Base-by-base conservation (phyloP, 805 yeast species). In the Candida dajiaensis region DNA sequence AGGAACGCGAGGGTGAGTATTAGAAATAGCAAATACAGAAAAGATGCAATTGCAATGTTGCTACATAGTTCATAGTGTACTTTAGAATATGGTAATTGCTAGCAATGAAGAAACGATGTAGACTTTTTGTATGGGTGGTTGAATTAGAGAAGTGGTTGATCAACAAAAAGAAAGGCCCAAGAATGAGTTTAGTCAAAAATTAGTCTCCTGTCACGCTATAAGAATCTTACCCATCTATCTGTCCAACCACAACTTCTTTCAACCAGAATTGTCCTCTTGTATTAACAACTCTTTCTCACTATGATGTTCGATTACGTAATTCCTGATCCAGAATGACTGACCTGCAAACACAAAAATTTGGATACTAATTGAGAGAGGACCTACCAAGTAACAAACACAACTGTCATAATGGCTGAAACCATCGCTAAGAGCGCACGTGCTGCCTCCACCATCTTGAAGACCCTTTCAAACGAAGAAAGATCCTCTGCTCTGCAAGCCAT, bases 391-490 rank as follows among this genome's bases (percentile, higher is more conserved):
- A 3, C 28, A 25, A 25, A 3, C 28, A 6, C 20, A n/a, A n/a
- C n/a, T 31, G 6, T 26, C 23, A 43, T 15, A 23, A 60, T 60
- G 64, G 87, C 94, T 19, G 90, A 83, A 65, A 68, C 74, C 42
- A 85, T 90, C 40, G 98, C 99, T 3, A 78, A 68, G 55, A 76
- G 75, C 18, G 96, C 98, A 10, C 88, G 85, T 57, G 56, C 68
- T n/a, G 92, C 98, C 5, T 89, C 95, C 42, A 82, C 92, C 6
- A 73, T 80, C 16, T 74, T 94, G 50, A 92, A 94, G 60, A 84
- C 96, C 0, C 69, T 90, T 31, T 64, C 84, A 9, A 78, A 89
- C 57, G 83, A 77, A 28, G 77, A 84, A 52, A 76, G 99, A 52
- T 84, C 89, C 2, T 60, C 62, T 0, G 95, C 97, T 1, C 71